Evolutionary conservation across 345 rosid genomes (phyloP).

Genomic region (Camelina sativa): DNA sequence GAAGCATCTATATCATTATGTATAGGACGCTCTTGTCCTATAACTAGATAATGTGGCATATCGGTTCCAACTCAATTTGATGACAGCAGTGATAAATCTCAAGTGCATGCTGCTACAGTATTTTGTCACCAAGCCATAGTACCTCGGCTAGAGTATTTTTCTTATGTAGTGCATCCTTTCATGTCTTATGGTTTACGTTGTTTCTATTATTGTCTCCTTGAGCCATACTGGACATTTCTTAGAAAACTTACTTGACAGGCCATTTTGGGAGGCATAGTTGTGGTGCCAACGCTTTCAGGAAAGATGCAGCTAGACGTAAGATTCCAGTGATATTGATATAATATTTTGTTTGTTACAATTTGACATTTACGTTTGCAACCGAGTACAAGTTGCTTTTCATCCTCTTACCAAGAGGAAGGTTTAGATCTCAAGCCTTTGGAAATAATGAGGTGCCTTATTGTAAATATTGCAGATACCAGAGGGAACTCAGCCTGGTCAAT

Average conservation of each 20-base stretch:
- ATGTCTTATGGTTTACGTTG: conserved; percentile 22
- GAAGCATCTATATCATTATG: conserved; percentile 18
- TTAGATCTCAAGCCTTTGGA: conserved; percentile 24
- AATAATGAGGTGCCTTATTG: conserved; percentile 19
- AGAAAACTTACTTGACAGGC: conserved; percentile 59
- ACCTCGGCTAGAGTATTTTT: conserved; percentile 11
- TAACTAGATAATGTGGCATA: conserved; percentile 24
- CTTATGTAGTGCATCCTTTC: conserved; percentile 5
- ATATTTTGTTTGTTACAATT: neutral
- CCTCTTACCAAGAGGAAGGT: conserved; percentile 8
- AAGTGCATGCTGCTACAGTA: conserved; percentile 11
- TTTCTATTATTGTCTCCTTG: conserved; percentile 23
- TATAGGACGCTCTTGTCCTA: conserved; percentile 10
- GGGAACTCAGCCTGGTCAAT: conserved; percentile 88
- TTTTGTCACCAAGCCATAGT: conserved; percentile 8
- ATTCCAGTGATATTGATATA: conserved; percentile 14
- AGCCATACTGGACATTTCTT: conserved; percentile 20
- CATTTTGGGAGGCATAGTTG: conserved; percentile 81
- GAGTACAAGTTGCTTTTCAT: conserved; percentile 17
- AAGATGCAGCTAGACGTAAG: conserved; percentile 67
- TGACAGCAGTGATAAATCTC: conserved; percentile 14
- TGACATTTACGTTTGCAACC: conserved; percentile 8
- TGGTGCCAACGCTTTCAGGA: conserved; percentile 85
- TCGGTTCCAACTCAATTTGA: conserved; percentile 5
- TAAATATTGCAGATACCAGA: conserved; percentile 72